Conservation (phyloP, 371 early-diverging fungal species). For the Saksenaea vasiformis region DNA sequence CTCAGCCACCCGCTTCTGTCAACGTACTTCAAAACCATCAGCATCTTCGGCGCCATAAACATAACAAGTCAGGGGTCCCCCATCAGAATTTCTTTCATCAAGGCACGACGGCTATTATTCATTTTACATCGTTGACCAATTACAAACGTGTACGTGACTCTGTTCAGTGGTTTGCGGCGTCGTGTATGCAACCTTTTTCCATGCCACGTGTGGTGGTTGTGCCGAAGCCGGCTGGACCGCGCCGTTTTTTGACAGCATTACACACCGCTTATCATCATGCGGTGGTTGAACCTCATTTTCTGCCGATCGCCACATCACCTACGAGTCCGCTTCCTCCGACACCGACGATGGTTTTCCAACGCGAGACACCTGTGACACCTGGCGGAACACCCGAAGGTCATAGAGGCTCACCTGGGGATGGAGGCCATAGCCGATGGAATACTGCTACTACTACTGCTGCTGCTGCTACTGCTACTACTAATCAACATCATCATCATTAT, state of each 20-base stretch:
- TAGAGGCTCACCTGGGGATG: constrained; percentile 15
- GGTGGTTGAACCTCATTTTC: constrained; percentile 57
- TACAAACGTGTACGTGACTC: constrained; percentile 62
- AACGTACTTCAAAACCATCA: constrained; percentile 13
- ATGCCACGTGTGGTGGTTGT: constrained; percentile 65
- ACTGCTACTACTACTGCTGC: no score
- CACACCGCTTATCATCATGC: constrained; percentile 64
- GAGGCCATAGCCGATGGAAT: no score
- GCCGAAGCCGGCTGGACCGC: constrained; percentile 72
- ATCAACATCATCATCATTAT: no score
- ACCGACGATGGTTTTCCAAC: constrained; percentile 10
- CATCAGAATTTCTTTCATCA: constrained; percentile 24
- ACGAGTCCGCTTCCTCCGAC: constrained; percentile 33
- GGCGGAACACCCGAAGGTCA: constrained; percentile 15
- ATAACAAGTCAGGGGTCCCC: constrained; percentile 24
- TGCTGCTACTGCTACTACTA: no score
- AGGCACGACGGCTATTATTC: constrained; percentile 55
- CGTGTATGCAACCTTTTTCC: constrained; percentile 13
- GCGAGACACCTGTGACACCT: constrained; percentile 15
- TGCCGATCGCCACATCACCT: constrained; percentile 69
- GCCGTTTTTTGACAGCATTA: constrained; percentile 63
- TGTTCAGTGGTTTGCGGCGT: constrained; percentile 36
- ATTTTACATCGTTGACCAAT: constrained; percentile 60
- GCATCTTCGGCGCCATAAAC: constrained; percentile 30
- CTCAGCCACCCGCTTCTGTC: constrained; percentile 25